Percentiles rank a stretch among this genome's conserved stretches.
phyloP scores from a whole-genome alignment of 495 filamentous ascomycete genomes.

The Hyaloscypha finlandica region DNA sequence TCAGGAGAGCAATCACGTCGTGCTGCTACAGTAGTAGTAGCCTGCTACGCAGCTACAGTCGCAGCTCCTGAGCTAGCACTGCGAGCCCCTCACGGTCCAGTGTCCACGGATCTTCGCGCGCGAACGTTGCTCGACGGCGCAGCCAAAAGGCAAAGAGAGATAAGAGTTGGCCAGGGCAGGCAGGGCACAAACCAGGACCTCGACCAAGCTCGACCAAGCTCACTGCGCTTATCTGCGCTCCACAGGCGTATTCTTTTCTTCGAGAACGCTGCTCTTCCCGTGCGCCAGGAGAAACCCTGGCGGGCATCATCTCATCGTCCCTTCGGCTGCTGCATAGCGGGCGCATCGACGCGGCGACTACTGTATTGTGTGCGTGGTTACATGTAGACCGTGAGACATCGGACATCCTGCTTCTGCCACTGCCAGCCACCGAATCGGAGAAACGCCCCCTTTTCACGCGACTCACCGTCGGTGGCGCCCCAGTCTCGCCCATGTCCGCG shows the following conservation, averaged over 20 bases:
- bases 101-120: neutral
- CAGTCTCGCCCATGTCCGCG: neutral
- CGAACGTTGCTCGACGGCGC: neutral
- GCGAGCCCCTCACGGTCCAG: neutral
- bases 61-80: neutral
- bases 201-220: neutral
- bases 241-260: neutral
- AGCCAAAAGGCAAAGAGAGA: neutral
- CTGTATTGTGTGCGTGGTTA: neutral
- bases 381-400: neutral
- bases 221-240: conserved; percentile 14
- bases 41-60: neutral
- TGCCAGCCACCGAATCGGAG: neutral
- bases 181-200: neutral
- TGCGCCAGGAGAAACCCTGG: neutral
- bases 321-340: neutral
- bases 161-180: neutral
- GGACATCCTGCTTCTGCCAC: too few species aligned
- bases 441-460: neutral
- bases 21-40: too few species aligned
- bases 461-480: neutral
- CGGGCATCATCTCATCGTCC: neutral
- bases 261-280: neutral
- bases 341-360: neutral
- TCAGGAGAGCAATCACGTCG: neutral